Conservation (phyloP, 148 eudicot genomes). For the Spergularia marina region DNA sequence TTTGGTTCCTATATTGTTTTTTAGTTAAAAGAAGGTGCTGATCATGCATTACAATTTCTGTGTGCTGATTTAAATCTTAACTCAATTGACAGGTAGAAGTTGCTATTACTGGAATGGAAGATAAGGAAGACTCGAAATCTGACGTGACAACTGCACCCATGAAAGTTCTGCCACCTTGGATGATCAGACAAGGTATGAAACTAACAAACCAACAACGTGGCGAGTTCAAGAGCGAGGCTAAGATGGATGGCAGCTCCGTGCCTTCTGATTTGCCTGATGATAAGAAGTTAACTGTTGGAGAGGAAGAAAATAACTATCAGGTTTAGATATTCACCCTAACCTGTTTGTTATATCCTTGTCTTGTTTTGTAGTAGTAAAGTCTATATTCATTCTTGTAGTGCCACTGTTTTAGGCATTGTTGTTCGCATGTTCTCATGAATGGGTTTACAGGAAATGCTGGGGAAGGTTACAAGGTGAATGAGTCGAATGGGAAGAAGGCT, state of each 20-base stretch:
- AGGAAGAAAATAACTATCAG: conserved; percentile 55
- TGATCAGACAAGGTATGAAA: conserved; percentile 90
- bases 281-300: conserved; percentile 50
- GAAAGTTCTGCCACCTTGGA: conserved; percentile 98
- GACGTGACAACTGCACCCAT: conserved; percentile 40
- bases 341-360: background rate
- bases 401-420: background rate
- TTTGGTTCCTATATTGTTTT: background rate
- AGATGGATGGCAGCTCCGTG: conserved; percentile 56
- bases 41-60: background rate
- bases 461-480: conserved; percentile 54
- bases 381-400: background rate
- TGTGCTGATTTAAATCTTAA: background rate
- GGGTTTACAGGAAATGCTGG: conserved; percentile 44
- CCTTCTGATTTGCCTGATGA: conserved; percentile 51
- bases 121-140: conserved; percentile 54
- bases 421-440: background rate
- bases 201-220: conserved; percentile 93
- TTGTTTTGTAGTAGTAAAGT: background rate
- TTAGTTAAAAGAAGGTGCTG: background rate
- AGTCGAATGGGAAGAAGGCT: conserved; percentile 98
- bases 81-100: conserved; percentile 66
- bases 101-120: conserved; percentile 56
- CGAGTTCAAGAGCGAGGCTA: conserved; percentile 57
- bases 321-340: conserved; percentile 21